Evolutionary conservation across 768 basidiomycete species (phyloP).

Genomic region (Dentipellis fragilis): DNA sequence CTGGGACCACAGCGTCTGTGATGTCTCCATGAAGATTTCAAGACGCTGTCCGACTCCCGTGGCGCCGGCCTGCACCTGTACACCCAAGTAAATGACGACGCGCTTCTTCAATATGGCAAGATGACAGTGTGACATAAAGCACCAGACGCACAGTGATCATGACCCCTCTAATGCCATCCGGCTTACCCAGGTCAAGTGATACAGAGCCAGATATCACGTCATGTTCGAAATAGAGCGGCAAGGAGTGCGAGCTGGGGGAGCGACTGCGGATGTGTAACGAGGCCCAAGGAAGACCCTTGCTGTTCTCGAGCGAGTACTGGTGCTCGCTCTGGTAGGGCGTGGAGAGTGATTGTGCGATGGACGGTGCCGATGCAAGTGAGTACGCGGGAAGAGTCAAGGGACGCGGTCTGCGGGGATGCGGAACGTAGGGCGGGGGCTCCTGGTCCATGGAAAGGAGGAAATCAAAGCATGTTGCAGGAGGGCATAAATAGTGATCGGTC

Average conservation of each 20-base stretch:
- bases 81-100: neutral
- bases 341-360: neutral
- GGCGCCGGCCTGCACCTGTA: slow-evolving; percentile 2
- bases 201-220: slow-evolving; percentile 42
- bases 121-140: neutral
- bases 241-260: slow-evolving; percentile 23
- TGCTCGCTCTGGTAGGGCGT: slow-evolving; percentile 20
- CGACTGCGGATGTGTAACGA: slow-evolving; percentile 36
- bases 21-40: slow-evolving; percentile 32
- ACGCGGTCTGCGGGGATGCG: neutral
- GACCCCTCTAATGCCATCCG: slow-evolving; percentile 39
- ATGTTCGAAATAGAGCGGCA: slow-evolving; percentile 37
- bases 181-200: slow-evolving; percentile 38
- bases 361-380: neutral
- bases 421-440: neutral
- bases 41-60: slow-evolving; percentile 35
- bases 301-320: slow-evolving; percentile 31
- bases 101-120: neutral
- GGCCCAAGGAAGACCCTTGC: slow-evolving; percentile 37
- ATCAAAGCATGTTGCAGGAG: neutral
- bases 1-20: slow-evolving; percentile 33
- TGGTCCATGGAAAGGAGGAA: neutral
- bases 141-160: slow-evolving; percentile 31
- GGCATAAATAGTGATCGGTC: neutral
- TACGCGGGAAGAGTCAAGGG: neutral